Evolutionary conservation across 106 monocot species (phyloP), one percentile per base, ranked within the genome.

Genomic region (Apostasia shenzhenica): DNA sequence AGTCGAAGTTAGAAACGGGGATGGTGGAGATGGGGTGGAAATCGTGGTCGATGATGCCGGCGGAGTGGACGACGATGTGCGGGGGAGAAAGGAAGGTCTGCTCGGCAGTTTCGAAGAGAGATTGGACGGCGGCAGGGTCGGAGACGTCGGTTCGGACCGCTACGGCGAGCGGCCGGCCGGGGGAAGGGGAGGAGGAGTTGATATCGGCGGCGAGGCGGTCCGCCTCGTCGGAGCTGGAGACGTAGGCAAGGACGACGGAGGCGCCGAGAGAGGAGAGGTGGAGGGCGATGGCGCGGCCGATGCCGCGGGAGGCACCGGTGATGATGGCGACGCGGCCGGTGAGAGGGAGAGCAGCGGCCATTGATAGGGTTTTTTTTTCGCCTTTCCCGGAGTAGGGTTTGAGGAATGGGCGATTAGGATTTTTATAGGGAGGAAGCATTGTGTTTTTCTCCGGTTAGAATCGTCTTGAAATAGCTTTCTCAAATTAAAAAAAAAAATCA

Each of bases 81-180:
- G 73, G 71, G 1, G 81, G 68, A 55, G 63, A 42, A 26, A 58
- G 41, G 73, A 84, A 91, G 42, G 79, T 26, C n/a, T 71, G 39
- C 59, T 82, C 91, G 8, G 91, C 80, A 8, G 11, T 49, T 71
- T 91, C 91, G 69, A 91, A 91, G 72, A 91, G 79, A n/a, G 81
- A 48, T 3, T 76, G 67, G 14, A 75, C 79, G 5, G 26, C 77
- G 39, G 51, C 58, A 9, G 81, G 73, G n/a, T 78, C 67, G 45
- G 84, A 76, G 42, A 87, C 82, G 70, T 86, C 84, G 26, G 84
- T 81, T 52, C 54, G 67, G 40, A 85, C 72, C 14, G 91, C 58
- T 49, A 87, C 49, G 41, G 81, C 84, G 11, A 72, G 80, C 26
- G 75, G 26, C 5, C 0, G 0, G 26, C 1, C 13, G 60, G 52